Evolutionary conservation across 768 basidiomycete genomes (phyloP).

Genomic region (Glaciozyma martinii): DNA sequence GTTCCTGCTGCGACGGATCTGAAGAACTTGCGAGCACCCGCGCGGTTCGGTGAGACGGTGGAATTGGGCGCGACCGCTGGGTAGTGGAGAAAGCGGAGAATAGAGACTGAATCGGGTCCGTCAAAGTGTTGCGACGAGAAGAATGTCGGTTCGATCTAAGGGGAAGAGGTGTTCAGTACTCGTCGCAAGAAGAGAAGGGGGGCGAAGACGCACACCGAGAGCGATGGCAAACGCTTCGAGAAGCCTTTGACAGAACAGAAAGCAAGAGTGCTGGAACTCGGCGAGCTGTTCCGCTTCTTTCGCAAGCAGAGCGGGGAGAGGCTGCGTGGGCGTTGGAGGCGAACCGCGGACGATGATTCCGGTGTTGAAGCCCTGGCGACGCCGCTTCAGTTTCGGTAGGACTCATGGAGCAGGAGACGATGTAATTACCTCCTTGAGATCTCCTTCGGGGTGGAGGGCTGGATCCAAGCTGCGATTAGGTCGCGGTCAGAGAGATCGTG

Average conservation of each 20-base stretch:
- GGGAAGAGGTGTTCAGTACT: neutral
- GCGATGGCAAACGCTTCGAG: constrained; percentile 23
- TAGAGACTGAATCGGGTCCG: constrained; percentile 6
- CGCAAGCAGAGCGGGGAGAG: constrained; percentile 7
- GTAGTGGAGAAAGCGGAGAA: constrained; percentile 29
- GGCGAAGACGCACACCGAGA: neutral
- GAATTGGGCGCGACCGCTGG: constrained; percentile 5
- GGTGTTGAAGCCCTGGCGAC: constrained; percentile 18
- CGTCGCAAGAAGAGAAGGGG: neutral
- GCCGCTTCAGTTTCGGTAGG: neutral
- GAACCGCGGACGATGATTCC: constrained; percentile 1
- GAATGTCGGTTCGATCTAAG: constrained; percentile 8
- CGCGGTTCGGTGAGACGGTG: constrained; percentile 25
- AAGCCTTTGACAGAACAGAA: constrained; percentile 22
- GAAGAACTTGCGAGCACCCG: constrained; percentile 8
- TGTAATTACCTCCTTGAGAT: constrained; percentile 18
- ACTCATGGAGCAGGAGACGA: neutral
- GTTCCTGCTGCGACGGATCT: neutral
- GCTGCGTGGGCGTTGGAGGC: constrained; percentile 2
- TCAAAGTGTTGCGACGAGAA: constrained; percentile 19
- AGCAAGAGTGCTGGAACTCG: constrained; percentile 16
- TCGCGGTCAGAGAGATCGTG: neutral
- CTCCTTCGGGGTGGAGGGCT: constrained; percentile 2
- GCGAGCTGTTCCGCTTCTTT: constrained; percentile 3
- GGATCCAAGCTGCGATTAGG: constrained; percentile 20